phyloP scores from a whole-genome alignment of 768 basidiomycete genomes.

The Tricholoma furcatifolium region DNA sequence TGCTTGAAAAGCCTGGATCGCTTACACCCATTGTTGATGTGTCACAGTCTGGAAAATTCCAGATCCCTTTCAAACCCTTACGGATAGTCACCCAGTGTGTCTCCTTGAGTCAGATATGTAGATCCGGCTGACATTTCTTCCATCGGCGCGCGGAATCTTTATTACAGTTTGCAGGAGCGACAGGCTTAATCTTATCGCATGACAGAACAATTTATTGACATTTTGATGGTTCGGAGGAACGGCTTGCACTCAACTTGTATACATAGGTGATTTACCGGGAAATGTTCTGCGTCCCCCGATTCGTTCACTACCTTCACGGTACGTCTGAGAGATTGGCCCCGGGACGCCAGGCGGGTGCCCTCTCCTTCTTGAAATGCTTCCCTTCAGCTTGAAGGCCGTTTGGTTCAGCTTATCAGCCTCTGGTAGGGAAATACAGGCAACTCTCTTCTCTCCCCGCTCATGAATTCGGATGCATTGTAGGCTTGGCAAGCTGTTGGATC shows the following conservation, averaged over 20 bases:
- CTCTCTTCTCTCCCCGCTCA: not conserved
- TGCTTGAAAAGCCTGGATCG: too few species aligned
- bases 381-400: slow-evolving; percentile 51
- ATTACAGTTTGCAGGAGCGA: not conserved
- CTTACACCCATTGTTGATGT: too few species aligned
- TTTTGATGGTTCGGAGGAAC: slow-evolving; percentile 4
- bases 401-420: slow-evolving; percentile 60
- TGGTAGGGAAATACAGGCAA: slow-evolving; percentile 32
- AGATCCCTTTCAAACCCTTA: too few species aligned
- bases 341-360: not conserved
- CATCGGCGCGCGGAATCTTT: not conserved
- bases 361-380: slow-evolving; percentile 40
- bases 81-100: too few species aligned
- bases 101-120: too few species aligned
- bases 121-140: not conserved
- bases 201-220: not conserved
- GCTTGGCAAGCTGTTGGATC: slow-evolving; percentile 50
- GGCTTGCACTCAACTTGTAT: not conserved
- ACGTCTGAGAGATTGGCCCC: slow-evolving; percentile 4
- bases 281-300: not conserved
- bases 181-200: too few species aligned
- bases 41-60: too few species aligned
- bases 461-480: slow-evolving; percentile 27
- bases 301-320: not conserved
- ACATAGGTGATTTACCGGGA: not conserved